A percentile compares a stretch with the other conserved stretches of the same genome.
Conservation (phyloP, 2,329 filamentous ascomycete species). For the Curvularia eragrostidis region DNA sequence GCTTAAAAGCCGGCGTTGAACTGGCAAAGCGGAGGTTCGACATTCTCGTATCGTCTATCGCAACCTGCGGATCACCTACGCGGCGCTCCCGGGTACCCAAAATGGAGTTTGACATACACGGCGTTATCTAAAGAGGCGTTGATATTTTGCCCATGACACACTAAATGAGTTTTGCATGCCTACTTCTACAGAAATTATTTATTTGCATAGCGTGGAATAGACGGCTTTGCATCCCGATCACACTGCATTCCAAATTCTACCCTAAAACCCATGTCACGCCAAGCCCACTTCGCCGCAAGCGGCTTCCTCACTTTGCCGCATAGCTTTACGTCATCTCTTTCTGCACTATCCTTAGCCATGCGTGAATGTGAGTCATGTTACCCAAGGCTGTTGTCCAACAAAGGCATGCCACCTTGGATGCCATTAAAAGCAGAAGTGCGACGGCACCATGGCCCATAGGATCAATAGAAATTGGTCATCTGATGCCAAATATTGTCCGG, state of each 20-base stretch:
- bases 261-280: background rate
- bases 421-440: background rate
- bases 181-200: background rate
- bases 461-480: background rate
- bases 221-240: conserved; percentile 3
- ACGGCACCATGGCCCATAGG: background rate
- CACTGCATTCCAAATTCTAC: background rate
- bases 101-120: conserved; percentile 11
- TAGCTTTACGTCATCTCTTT: background rate
- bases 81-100: conserved; percentile 12
- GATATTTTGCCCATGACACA: conserved; percentile 5
- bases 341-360: background rate
- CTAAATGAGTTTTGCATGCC: conserved; percentile 7
- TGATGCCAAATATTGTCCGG: background rate
- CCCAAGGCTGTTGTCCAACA: background rate
- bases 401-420: background rate
- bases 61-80: conserved; percentile 9
- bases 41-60: conserved; percentile 15
- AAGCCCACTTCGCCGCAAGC: background rate
- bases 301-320: background rate
- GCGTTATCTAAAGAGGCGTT: conserved; percentile 11
- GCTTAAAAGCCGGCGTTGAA: conserved; percentile 39
- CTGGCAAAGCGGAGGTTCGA: conserved; percentile 1
- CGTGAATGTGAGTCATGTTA: background rate
- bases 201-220: conserved; percentile 16